phyloP scores from a whole-genome alignment of 768 basidiomycete species.

The Lanmaoa pseudosensibilis region DNA sequence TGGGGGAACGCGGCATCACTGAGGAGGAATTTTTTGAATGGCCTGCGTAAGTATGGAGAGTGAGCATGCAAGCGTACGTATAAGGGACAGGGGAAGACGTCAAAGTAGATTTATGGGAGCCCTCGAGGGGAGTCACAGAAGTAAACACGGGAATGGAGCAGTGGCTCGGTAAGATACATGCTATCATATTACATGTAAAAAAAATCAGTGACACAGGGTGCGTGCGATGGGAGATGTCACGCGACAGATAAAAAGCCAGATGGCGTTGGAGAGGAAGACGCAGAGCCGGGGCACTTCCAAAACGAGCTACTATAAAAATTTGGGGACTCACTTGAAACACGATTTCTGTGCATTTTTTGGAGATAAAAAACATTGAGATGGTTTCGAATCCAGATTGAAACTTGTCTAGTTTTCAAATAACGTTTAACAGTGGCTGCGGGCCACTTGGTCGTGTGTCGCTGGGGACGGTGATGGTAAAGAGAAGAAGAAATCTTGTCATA shows the following conservation, averaged over 20 bases:
- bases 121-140: slow-evolving; percentile 27
- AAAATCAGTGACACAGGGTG: slow-evolving; percentile 34
- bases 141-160: slow-evolving; percentile 13
- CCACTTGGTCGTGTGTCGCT: slow-evolving; percentile 26
- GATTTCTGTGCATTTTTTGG: slow-evolving; percentile 40
- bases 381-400: slow-evolving; percentile 38
- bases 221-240: slow-evolving; percentile 36
- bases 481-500: slow-evolving; percentile 21
- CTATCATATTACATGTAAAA: slow-evolving; percentile 40
- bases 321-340: slow-evolving; percentile 31
- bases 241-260: slow-evolving; percentile 36
- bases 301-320: slow-evolving; percentile 24
- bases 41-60: slow-evolving; percentile 30
- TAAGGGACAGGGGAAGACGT: slow-evolving; percentile 22
- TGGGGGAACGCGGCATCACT: slow-evolving; percentile 67
- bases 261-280: slow-evolving; percentile 22
- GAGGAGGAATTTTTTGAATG: slow-evolving; percentile 52
- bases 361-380: slow-evolving; percentile 37
- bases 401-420: slow-evolving; percentile 16
- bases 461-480: slow-evolving; percentile 34
- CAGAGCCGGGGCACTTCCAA: slow-evolving; percentile 25
- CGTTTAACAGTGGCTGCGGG: slow-evolving; percentile 27
- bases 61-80: slow-evolving; percentile 28
- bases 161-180: slow-evolving; percentile 12
- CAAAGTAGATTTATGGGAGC: slow-evolving; percentile 27